A percentile compares a stretch with the other conserved stretches of the same genome.
Evolutionary conservation across 2,329 filamentous ascomycete genomes (phyloP).

Genomic region (Chaetothyriales sp.): DNA sequence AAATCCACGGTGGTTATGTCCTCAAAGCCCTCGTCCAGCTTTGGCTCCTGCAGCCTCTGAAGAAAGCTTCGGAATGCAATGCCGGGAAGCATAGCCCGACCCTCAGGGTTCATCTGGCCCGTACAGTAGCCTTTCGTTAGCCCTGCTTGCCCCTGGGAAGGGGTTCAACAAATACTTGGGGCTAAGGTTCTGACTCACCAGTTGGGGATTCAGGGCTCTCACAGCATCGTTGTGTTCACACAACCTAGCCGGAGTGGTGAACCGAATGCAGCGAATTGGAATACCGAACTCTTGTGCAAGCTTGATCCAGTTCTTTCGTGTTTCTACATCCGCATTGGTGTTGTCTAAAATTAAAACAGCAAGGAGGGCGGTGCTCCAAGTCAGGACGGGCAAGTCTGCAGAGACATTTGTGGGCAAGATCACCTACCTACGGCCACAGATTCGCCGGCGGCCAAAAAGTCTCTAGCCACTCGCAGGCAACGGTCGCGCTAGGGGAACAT

Average conservation of each 20-base stretch:
- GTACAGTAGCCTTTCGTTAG: constrained; percentile 8
- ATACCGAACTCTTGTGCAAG: constrained; percentile 56
- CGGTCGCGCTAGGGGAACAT: constrained; percentile 36
- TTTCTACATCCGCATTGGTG: constrained; percentile 75
- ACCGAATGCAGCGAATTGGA: constrained; percentile 72
- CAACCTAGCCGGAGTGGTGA: constrained; percentile 55
- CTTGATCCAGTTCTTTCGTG: constrained; percentile 61
- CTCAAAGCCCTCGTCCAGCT: constrained; percentile 61
- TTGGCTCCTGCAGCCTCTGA: constrained; percentile 58
- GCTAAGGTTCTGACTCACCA: not conserved
- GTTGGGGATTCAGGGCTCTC: constrained; percentile 44
- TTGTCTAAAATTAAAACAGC: constrained; percentile 51
- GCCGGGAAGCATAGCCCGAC: constrained; percentile 54
- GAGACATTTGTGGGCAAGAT: not conserved
- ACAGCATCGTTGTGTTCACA: constrained; percentile 80
- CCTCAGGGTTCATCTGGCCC: constrained; percentile 66
- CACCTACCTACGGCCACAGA: constrained; percentile 63
- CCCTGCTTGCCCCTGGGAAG: not conserved
- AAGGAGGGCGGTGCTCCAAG: too few species aligned
- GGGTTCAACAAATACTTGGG: constrained; percentile 9
- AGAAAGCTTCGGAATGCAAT: constrained; percentile 67
- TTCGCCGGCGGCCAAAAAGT: constrained; percentile 46
- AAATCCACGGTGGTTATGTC: constrained; percentile 68
- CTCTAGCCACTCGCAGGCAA: constrained; percentile 55
- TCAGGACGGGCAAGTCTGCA: not conserved